phyloP scores from a whole-genome alignment of 202 grass and related monocot genomes.

The Setaria viridis region DNA sequence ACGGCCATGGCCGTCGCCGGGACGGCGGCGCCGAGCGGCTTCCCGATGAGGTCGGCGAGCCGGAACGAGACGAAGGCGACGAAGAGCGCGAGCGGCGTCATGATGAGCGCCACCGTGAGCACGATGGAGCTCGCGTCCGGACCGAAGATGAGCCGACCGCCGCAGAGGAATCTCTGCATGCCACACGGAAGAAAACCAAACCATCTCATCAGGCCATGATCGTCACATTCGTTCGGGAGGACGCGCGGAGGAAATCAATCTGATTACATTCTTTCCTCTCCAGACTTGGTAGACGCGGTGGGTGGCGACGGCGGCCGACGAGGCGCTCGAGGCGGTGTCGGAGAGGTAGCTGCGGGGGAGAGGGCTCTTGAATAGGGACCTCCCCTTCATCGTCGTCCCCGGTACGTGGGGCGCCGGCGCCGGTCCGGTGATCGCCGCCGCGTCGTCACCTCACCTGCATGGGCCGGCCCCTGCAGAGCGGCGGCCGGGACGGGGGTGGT shows the following conservation, averaged over 20 bases:
- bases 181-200: not conserved
- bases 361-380: constrained; percentile 51
- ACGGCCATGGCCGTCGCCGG: constrained; percentile 66
- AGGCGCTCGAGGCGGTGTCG: constrained; percentile 52
- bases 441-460: constrained; percentile 44
- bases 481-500: constrained; percentile 30
- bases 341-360: constrained; percentile 53
- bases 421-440: constrained; percentile 44
- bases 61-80: constrained; percentile 67
- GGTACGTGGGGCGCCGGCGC: not conserved
- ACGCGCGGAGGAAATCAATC: too few relatives aligned
- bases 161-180: constrained; percentile 75
- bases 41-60: constrained; percentile 62
- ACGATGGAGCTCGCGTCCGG: constrained; percentile 86
- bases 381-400: constrained; percentile 67
- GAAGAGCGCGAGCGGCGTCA: constrained; percentile 76
- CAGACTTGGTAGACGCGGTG: constrained; percentile 91
- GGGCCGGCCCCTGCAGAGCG: not conserved
- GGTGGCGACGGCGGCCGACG: constrained; percentile 47
- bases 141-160: constrained; percentile 88
- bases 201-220: not conserved
- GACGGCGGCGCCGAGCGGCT: constrained; percentile 63
- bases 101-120: constrained; percentile 81
- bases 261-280: constrained; percentile 71
- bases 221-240: too few relatives aligned